Conservation (phyloP, 768 basidiomycete species). For the Macrolepiota dolichaula region DNA sequence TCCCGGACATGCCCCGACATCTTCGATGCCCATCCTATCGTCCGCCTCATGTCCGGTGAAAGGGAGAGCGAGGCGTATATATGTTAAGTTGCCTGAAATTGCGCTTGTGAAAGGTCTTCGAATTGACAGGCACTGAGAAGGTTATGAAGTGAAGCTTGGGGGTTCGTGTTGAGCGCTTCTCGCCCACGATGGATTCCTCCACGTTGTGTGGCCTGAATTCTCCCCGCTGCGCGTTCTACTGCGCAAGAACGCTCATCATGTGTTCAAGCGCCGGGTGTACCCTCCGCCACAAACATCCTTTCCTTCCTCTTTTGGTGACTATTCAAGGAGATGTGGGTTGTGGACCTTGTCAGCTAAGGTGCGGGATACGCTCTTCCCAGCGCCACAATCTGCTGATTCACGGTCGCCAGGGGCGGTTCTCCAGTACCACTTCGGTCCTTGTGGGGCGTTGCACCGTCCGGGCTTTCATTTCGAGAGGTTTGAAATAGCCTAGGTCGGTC, state of each 20-base stretch:
- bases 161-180: too few species aligned
- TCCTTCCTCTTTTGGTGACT: background rate
- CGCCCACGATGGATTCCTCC: background rate
- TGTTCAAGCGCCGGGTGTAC: background rate
- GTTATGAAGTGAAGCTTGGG: too few species aligned
- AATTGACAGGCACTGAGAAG: too few species aligned
- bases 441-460: too few species aligned
- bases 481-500: background rate
- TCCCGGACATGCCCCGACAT: background rate
- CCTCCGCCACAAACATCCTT: background rate
- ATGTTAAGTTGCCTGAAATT: too few species aligned
- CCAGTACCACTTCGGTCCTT: background rate
- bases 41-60: background rate
- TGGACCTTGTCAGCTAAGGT: conserved; percentile 1
- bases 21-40: background rate
- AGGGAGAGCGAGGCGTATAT: background rate
- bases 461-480: background rate
- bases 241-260: background rate
- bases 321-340: too few species aligned
- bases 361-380: background rate
- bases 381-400: background rate
- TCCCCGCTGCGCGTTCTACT: background rate
- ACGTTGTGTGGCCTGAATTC: background rate
- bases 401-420: background rate
- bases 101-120: too few species aligned